phyloP scores from a whole-genome alignment of 2,329 filamentous ascomycete species.

The Diaporthe citrichinensis region DNA sequence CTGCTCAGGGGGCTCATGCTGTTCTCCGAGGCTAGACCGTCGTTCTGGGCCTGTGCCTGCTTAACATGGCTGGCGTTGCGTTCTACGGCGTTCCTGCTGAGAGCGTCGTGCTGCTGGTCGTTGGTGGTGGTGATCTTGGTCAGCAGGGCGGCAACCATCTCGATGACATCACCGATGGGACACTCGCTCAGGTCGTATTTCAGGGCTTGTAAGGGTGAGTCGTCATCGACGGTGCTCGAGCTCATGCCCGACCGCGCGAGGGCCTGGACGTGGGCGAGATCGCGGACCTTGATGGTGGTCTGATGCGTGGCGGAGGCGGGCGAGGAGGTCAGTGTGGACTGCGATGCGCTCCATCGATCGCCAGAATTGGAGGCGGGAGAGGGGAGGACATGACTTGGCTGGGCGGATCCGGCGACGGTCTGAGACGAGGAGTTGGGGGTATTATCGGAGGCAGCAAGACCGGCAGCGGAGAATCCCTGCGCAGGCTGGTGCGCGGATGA shows the following conservation, averaged over 20 bases:
- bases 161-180: conserved; percentile 97
- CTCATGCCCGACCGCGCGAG: conserved; percentile 85
- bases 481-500: conserved; percentile 42
- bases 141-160: conserved; percentile 96
- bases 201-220: conserved; percentile 67
- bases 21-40: conserved; percentile 46
- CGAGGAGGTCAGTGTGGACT: conserved; percentile 46
- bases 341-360: conserved; percentile 45
- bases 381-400: conserved; percentile 48
- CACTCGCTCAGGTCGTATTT: conserved; percentile 97
- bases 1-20: conserved; percentile 72
- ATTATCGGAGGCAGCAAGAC: conserved; percentile 41
- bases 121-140: conserved; percentile 99
- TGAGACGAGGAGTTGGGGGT: conserved; percentile 50
- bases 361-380: conserved; percentile 54
- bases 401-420: conserved; percentile 40
- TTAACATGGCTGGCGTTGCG: conserved; percentile 74
- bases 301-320: conserved; percentile 58
- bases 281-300: conserved; percentile 82
- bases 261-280: conserved; percentile 91
- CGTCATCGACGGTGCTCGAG: conserved; percentile 67
- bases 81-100: conserved; percentile 87
- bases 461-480: conserved; percentile 44
- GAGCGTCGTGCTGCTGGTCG: conserved; percentile 90
- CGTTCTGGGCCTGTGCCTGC: conserved; percentile 58